Evolutionary conservation across 345 rosid species (phyloP), one percentile per base, ranked within the genome.

Genomic region (Angophora floribunda): DNA sequence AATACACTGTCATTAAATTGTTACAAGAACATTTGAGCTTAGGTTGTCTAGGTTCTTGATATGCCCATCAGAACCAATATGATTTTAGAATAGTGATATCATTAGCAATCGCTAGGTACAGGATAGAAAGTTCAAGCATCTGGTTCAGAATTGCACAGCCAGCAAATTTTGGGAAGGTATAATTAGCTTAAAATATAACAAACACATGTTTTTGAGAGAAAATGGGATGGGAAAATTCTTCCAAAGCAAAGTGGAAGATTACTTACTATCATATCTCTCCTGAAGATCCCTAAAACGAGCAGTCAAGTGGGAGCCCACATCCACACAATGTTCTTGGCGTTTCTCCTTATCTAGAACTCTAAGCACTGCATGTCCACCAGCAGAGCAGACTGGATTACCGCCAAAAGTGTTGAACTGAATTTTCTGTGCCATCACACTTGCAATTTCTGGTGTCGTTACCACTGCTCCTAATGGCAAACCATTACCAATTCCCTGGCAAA

Each of bases 361-460:
- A 87, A 98, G 94, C 82, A 98, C 99, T 12, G 99, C 98, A 91
- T 90, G 99, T 89, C 99, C 99, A 90, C 97, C 97, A 82, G 96
- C 99, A 92, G 99, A 97, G 89, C 99, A 98, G 36, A 98, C 98
- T 8, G 99, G 99, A 91, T 97, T 97, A 32, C 99, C 99, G n/a
- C 99, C 99, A 89, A 94, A 98, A 61, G 99, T 97, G 91, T 98
- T 95, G 87, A 97, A 98, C 90, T 93, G 97, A 89, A 98, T 94
- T 90, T 98, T 97, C 87, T 94, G 93, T 82, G 96, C 92, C 97
- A 98, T 90, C n/a, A 94, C 97, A 87, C 89, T 96, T 0, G 99
- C 99, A 85, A 98, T 98, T 91, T 95, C 99, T n/a, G 97, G 97
- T 49, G 99, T 98, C 57, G 99, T 98, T 86, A 97, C 99, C 59